Evolutionary conservation across 2,329 filamentous ascomycete genomes (phyloP), one percentile per base, ranked within the genome.

Genomic region (Westerdykella ornata): DNA sequence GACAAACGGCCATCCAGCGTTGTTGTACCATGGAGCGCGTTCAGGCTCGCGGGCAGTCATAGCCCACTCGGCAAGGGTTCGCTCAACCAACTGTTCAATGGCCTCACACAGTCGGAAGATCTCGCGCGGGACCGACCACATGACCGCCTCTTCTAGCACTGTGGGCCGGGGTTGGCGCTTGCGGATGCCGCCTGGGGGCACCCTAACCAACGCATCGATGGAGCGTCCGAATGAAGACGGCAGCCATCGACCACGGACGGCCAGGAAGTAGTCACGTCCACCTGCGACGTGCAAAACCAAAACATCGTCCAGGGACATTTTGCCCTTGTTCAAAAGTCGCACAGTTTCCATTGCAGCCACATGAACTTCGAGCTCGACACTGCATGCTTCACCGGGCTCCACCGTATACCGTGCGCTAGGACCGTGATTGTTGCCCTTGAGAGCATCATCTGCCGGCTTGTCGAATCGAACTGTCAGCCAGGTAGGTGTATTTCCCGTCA

Each of bases 181-280:
- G 4, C 92, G 84, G 4, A 89, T 88, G 9, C 78, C 78, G 14
- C 76, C 73, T 77, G 89, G 81, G 0, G 92, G 89, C 4, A 96
- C 80, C 14, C 83, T 80, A 37, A 94, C 87, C 7, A 98, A 75
- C 56, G 94, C 89, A 45, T 89, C 84, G n/a, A 98, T 76, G 0
- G 85, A 89, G 29, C 87, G 81, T 0, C 86, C 87, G 37, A 97
- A 85, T 53, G 82, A 85, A 0, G 87, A 88, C 7, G 85, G 84
- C 3, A 83, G 70, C 90, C 92, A 98, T 1, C 68, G 71, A 0
- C 78, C 92, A 17, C 78, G 81, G 0, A 95, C 73, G 0, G 88
- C 84, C 30, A 98, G 79, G 60, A 98, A 98, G 59, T 97, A 85
- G 55, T 98, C 92, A 36, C 88, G 78, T 1, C 94, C 94, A 39